Evolutionary conservation across 805 yeast genomes (phyloP), one percentile per base, ranked within the genome.

Genomic region (Middelhovenomyces tepae): DNA sequence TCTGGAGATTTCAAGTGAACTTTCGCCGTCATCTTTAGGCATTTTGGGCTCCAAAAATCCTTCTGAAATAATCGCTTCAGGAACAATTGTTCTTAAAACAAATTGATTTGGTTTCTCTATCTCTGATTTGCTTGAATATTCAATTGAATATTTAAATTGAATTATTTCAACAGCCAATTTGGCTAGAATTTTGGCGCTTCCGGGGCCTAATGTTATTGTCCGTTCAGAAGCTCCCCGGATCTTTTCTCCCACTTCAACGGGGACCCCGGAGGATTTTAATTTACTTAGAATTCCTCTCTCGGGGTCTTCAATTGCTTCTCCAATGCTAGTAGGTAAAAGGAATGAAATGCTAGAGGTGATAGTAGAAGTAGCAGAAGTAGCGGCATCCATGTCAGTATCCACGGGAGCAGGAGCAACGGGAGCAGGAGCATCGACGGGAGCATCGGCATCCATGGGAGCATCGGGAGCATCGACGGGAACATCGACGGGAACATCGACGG

Each of bases 221-320:
- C 29, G 7, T 26, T 26, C 29, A 26, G 17, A 16, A 16, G 29
- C 29, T 15, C 29, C 29, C n/a, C 8, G 29, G 7, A 26, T 14
- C 19, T 26, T 26, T 26, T 26, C 29, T 7, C 29, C 17, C 7
- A 26, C 17, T 5, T 8, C 8, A 26, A 26, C 7, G 8, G 29
- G 17, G n/a, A 16, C 19, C 11, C 11, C 11, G 6, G 19, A 26
- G 15, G 15, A 18, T 26, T 26, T 26, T 13, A 26, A 26, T 9
- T 5, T 15, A 13, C 8, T 16, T 5, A 26, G 17, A 26, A 26
- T 26, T 7, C 29, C 29, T 5, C 20, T 14, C 8, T 14, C 19
- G 5, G 29, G 29, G 8, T 9, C 11, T 16, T 26, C 29, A 26
- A 26, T 26, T n/a, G 29, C 29, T 16, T 16, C 19, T 5, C 20